Conservation (phyloP, 1,139 yeast genomes). For the Pichia sp. region DNA sequence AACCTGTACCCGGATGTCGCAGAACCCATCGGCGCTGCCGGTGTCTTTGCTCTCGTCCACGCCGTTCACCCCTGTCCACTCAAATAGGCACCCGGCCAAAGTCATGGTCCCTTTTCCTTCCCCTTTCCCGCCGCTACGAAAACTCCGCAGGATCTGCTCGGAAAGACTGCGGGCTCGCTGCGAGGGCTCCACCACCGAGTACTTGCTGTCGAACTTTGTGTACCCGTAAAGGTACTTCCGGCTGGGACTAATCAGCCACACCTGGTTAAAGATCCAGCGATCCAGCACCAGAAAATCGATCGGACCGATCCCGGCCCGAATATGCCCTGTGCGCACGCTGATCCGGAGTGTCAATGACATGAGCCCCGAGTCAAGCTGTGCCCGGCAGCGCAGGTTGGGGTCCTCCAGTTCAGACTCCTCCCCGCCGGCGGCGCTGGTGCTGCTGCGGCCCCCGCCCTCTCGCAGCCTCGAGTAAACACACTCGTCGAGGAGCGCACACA, state of each 20-base stretch:
- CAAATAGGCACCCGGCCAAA: slow-evolving; percentile 6
- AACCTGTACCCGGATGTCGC: neutral
- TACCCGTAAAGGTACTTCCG: slow-evolving; percentile 6
- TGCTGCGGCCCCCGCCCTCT: neutral
- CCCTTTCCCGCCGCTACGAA: neutral
- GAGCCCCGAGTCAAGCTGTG: neutral
- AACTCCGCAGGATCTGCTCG: neutral
- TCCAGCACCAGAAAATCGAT: slow-evolving; percentile 11
- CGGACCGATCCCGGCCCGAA: neutral
- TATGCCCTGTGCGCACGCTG: neutral
- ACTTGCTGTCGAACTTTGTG: slow-evolving; percentile 9
- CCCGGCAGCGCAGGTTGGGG: neutral
- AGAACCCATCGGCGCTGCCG: neutral
- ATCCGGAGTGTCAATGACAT: neutral
- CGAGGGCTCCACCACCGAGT: neutral
- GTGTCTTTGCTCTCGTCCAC: too few relatives aligned
- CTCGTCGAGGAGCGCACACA: slow-evolving; percentile 1
- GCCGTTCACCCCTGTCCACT: slow-evolving; percentile 1
- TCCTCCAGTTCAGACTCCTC: neutral
- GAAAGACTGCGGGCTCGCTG: neutral
- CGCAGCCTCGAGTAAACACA: neutral
- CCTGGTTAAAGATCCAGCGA: slow-evolving; percentile 10
- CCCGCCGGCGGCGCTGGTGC: too few relatives aligned
- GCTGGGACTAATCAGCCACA: slow-evolving; percentile 12
- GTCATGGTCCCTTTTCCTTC: neutral